Conservation (phyloP, 768 basidiomycete species). For the Mycena vulgaris region DNA sequence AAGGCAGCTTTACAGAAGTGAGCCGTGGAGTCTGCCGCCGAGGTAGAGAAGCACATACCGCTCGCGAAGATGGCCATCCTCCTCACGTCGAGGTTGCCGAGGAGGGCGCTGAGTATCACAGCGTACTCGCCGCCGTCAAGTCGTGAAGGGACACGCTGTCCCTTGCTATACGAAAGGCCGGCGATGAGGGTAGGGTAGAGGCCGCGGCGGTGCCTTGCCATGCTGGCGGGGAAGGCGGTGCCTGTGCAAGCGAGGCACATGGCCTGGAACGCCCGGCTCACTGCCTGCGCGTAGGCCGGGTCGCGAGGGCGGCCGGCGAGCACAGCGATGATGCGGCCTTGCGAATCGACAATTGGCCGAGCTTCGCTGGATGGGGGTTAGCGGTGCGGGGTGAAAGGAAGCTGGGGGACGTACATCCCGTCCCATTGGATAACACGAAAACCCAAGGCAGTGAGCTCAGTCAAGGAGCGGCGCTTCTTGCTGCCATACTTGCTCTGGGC, state of each 20-base stretch:
- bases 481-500: neutral
- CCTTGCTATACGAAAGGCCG: slow-evolving; percentile 2
- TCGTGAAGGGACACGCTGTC: neutral
- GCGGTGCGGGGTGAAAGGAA: neutral
- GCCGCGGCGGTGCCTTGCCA: slow-evolving; percentile 19
- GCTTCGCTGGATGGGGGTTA: neutral
- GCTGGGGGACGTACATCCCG: neutral
- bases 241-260: too few relatives aligned
- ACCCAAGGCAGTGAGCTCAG: neutral
- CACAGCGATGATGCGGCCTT: slow-evolving; percentile 20
- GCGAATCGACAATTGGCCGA: slow-evolving; percentile 8
- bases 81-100: slow-evolving; percentile 3
- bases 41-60: too few relatives aligned
- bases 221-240: neutral
- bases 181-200: neutral
- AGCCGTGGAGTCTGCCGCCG: too few relatives aligned
- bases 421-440: slow-evolving; percentile 10
- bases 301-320: slow-evolving; percentile 10
- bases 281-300: neutral
- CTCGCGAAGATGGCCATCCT: slow-evolving; percentile 35
- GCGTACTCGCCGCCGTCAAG: neutral
- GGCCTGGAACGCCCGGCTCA: neutral
- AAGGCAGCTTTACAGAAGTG: slow-evolving; percentile 22
- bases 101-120: neutral
- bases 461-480: slow-evolving; percentile 12